Conservation (phyloP, 768 basidiomycete genomes). For the Mycena kentingensis region DNA sequence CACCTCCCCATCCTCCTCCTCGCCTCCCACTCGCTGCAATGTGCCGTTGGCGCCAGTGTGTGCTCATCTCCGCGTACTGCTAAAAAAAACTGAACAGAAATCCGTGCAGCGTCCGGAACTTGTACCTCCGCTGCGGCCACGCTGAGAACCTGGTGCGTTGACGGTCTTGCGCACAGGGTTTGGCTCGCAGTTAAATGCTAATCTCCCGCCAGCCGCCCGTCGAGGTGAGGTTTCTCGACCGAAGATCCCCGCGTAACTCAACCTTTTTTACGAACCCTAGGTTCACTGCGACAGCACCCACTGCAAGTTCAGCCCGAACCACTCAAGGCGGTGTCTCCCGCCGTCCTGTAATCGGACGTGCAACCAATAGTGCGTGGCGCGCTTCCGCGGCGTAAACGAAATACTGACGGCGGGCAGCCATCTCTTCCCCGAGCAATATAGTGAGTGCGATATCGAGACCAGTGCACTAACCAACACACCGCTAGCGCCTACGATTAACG, state of each 20-base stretch:
- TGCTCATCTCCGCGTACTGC: constrained; percentile 18
- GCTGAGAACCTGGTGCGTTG: constrained; percentile 42
- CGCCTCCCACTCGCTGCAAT: no score
- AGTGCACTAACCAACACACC: constrained; percentile 1
- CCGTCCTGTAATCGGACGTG: constrained; percentile 48
- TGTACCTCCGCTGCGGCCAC: constrained; percentile 53
- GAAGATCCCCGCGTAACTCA: background rate
- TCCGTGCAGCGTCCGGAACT: constrained; percentile 51
- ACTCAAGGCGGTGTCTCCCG: constrained; percentile 43
- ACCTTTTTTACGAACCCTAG: constrained; percentile 33
- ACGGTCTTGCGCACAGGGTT: background rate
- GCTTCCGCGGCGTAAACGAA: constrained; percentile 1
- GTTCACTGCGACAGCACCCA: constrained; percentile 44
- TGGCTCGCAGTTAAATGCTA: no score
- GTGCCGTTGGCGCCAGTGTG: constrained; percentile 60
- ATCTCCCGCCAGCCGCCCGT: constrained; percentile 20
- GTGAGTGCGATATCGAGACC: constrained; percentile 28
- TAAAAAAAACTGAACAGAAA: no score
- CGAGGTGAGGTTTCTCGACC: constrained; percentile 4
- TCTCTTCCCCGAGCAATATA: constrained; percentile 48
- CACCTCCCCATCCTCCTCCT: constrained; percentile 3
- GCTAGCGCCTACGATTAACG: constrained; percentile 47
- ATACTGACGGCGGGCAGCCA: constrained; percentile 36
- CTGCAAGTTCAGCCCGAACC: constrained; percentile 59
- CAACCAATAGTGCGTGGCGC: constrained; percentile 49